These are phyloP conservation scores for Hymenoscyphus scutula DNA, from an alignment of 2,329 filamentous ascomycete genomes.

Conservation along the genomic window DNA sequence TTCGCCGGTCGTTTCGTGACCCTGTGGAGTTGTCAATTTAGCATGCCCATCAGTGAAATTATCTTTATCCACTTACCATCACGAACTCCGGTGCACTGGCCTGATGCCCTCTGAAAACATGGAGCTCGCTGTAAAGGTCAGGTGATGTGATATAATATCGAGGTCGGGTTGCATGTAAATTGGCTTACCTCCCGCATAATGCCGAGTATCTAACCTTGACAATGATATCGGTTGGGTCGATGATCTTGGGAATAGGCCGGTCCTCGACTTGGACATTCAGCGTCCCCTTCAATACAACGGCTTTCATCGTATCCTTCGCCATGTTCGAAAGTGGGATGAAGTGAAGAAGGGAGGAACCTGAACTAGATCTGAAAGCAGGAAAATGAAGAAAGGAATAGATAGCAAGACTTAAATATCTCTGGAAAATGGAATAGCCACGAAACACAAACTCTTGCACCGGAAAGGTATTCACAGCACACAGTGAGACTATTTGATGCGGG, in stretches of 20 bases:
- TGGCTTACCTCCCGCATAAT: constrained; percentile 77
- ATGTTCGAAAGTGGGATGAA: constrained; percentile 9
- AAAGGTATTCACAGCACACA: background rate
- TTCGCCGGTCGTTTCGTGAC: constrained; percentile 82
- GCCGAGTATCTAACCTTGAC: constrained; percentile 81
- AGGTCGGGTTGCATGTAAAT: background rate
- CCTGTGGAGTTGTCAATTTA: constrained; percentile 40
- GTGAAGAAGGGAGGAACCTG: background rate
- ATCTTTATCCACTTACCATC: constrained; percentile 38
- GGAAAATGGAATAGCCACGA: background rate
- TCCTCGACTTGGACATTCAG: constrained; percentile 57
- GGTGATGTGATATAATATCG: background rate
- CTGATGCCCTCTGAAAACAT: constrained; percentile 82
- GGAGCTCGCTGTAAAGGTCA: constrained; percentile 63
- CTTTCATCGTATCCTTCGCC: constrained; percentile 66
- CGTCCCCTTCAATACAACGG: constrained; percentile 77
- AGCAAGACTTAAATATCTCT: background rate
- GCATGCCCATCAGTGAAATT: background rate
- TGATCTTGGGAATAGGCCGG: constrained; percentile 72
- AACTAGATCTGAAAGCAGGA: background rate
- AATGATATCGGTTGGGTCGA: constrained; percentile 71
- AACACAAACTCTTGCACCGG: background rate
- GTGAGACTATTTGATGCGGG: background rate
- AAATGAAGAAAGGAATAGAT: background rate
- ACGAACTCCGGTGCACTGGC: constrained; percentile 61